A percentile compares a stretch with the other conserved stretches of the same genome.
phyloP scores from a whole-genome alignment of 768 basidiomycete genomes.

The Tulasnella sp. region DNA sequence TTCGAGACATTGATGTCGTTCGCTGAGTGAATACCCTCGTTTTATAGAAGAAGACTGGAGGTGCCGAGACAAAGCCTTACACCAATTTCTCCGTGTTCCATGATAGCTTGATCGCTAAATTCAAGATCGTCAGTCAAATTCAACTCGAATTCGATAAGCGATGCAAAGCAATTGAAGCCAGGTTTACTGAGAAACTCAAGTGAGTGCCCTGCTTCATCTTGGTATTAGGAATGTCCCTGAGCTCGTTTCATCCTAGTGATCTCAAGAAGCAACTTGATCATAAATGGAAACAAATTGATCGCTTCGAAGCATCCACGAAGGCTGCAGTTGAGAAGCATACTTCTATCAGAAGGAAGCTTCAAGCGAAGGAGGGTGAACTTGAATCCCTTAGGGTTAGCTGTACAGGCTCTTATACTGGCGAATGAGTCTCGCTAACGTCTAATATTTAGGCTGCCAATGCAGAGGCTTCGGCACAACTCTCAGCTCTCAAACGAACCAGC shows the following conservation, averaged over 20 bases:
- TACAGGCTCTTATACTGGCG: background rate
- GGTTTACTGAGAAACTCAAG: conserved; percentile 55
- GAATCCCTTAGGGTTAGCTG: conserved; percentile 64
- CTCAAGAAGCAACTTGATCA: conserved; percentile 79
- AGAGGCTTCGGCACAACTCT: conserved; percentile 61
- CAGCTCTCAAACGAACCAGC: conserved; percentile 45
- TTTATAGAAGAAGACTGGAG: conserved; percentile 27
- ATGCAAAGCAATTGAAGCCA: conserved; percentile 61
- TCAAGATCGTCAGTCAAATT: conserved; percentile 75
- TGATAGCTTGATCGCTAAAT: conserved; percentile 78
- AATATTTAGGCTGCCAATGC: conserved; percentile 47
- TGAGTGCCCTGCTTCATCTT: conserved; percentile 19
- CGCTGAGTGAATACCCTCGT: background rate
- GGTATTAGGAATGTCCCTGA: background rate
- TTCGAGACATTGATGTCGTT: background rate
- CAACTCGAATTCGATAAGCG: conserved; percentile 78
- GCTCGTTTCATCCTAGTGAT: conserved; percentile 27
- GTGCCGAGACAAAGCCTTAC: conserved; percentile 72
- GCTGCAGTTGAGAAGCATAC: conserved; percentile 66
- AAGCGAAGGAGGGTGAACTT: conserved; percentile 77
- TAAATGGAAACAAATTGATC: conserved; percentile 86
- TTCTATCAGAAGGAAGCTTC: conserved; percentile 70
- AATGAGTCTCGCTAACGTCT: background rate
- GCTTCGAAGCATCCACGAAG: conserved; percentile 78
- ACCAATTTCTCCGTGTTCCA: conserved; percentile 91